Evolutionary conservation across 441 rosid genomes (phyloP), one percentile per base, ranked within the genome.

Genomic region (Euphorbia corollata): DNA sequence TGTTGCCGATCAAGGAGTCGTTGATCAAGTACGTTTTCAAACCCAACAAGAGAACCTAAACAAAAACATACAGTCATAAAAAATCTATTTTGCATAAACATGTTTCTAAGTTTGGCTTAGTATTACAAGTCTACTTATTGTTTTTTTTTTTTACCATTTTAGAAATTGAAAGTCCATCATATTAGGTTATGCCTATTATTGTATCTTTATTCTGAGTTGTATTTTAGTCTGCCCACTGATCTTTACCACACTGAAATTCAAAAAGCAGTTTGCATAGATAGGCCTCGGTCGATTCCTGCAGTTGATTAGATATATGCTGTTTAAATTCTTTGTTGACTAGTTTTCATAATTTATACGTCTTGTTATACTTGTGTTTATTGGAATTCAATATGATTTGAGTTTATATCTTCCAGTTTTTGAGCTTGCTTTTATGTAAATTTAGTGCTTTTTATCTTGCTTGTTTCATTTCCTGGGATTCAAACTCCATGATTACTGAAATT

Each of bases 1-100:
- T 91, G 85, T 80, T 87, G 53, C 59, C 90, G 8, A 90, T 90
- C 79, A 84, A 88, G 80, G 97, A 87, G 61, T 88, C 97, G 15
- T 77, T 90, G 71, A 76, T 86, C 73, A 82, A 86, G 80, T 83
- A 84, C 59, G 95, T 88, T 10, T 88, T 64, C 9, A 65, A 59
- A 41, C 57, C 56, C 45, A 63, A 70, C 48, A 63, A 70, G 68
- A 41, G 22, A 19, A 15, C 36, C 24, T 63, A 56, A 54, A 61
- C 63, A 59, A 22, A 8, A 60, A 22, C 45, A 12, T 13, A 27
- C 4, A 27, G 32, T 27, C 32, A 4, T 27, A 27, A 27, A 27
- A n/a, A n/a, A 12, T 6, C 10, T 8, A 13, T 34, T 59, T 32
- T 59, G 45, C 43, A 59, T 32, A 43, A 47, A 20, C 9, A 20